These are phyloP conservation scores for Podosphaera leucotricha DNA, from an alignment of 2,329 filamentous ascomycete species.

Conservation along the genomic window DNA sequence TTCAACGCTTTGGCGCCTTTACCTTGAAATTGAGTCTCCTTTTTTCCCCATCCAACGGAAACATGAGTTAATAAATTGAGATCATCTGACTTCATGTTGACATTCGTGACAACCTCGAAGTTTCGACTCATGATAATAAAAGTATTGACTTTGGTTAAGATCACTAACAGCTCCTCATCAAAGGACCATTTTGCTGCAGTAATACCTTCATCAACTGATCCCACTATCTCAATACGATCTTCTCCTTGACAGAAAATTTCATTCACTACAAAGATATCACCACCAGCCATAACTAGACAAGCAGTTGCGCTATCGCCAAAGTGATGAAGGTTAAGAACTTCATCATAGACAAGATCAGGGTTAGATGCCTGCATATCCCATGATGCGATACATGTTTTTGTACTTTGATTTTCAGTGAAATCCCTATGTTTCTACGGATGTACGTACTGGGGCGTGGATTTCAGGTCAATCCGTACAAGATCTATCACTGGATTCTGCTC, in stretches of 20 bases:
- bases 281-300: slow-evolving; percentile 68
- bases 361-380: slow-evolving; percentile 75
- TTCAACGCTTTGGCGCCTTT: slow-evolving; percentile 65
- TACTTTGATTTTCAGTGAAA: slow-evolving; percentile 11
- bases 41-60: slow-evolving; percentile 94
- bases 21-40: slow-evolving; percentile 92
- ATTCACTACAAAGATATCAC: slow-evolving; percentile 69
- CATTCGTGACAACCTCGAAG: slow-evolving; percentile 64
- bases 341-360: slow-evolving; percentile 52
- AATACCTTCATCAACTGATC: slow-evolving; percentile 82
- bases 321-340: slow-evolving; percentile 58
- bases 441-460: slow-evolving; percentile 16
- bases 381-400: slow-evolving; percentile 34
- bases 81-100: slow-evolving; percentile 49
- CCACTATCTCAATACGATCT: slow-evolving; percentile 81
- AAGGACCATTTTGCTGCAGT: slow-evolving; percentile 79
- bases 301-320: slow-evolving; percentile 58
- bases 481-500: slow-evolving; percentile 47
- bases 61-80: slow-evolving; percentile 79
- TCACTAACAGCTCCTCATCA: slow-evolving; percentile 71
- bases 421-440: slow-evolving; percentile 20
- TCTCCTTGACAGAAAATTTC: slow-evolving; percentile 43
- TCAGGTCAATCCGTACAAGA: slow-evolving; percentile 31
- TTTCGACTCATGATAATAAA: slow-evolving; percentile 80
- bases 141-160: slow-evolving; percentile 58